Conservation (phyloP, 208 protist genomes). For the Trypanosoma avium region DNA sequence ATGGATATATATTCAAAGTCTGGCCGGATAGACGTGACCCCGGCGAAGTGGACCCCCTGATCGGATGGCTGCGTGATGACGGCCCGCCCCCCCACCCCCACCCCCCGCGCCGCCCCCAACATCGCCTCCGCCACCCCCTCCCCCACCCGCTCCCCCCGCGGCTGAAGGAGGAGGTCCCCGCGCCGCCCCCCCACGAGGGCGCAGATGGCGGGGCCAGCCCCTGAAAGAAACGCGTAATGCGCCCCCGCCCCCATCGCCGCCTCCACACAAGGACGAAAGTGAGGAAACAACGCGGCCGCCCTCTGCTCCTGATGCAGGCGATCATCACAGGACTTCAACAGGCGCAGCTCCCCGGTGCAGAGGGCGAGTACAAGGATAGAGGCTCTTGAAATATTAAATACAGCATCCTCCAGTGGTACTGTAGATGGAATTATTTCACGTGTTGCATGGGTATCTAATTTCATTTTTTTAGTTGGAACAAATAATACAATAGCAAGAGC, state of each 20-base stretch:
- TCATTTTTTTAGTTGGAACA: constrained; percentile 84
- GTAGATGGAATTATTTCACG: constrained; percentile 70
- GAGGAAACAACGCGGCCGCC: constrained; percentile 62
- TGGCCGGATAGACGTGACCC: constrained; percentile 25
- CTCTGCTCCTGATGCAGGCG: constrained; percentile 87
- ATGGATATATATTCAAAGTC: constrained; percentile 29
- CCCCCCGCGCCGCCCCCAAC: constrained; percentile 54
- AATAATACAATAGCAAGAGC: constrained; percentile 88
- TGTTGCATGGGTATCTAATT: constrained; percentile 85
- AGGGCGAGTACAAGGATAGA: constrained; percentile 88
- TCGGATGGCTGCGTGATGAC: constrained; percentile 85
- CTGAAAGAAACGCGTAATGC: constrained; percentile 78
- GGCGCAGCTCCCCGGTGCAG: constrained; percentile 54
- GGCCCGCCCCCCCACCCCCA: constrained; percentile 56
- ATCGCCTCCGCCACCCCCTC: constrained; percentile 77
- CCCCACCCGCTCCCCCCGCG: constrained; percentile 43
- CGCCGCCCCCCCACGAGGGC: constrained; percentile 65
- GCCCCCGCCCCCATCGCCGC: constrained; percentile 66
- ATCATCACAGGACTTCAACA: constrained; percentile 74
- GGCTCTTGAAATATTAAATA: constrained; percentile 92
- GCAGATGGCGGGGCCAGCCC: constrained; percentile 77
- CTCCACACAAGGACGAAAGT: constrained; percentile 67
- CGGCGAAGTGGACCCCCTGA: constrained; percentile 66
- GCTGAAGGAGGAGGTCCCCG: constrained; percentile 62
- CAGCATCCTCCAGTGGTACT: constrained; percentile 69